Evolutionary conservation across 208 protist genomes (phyloP).

Genomic region (Leishmania tarentolae): DNA sequence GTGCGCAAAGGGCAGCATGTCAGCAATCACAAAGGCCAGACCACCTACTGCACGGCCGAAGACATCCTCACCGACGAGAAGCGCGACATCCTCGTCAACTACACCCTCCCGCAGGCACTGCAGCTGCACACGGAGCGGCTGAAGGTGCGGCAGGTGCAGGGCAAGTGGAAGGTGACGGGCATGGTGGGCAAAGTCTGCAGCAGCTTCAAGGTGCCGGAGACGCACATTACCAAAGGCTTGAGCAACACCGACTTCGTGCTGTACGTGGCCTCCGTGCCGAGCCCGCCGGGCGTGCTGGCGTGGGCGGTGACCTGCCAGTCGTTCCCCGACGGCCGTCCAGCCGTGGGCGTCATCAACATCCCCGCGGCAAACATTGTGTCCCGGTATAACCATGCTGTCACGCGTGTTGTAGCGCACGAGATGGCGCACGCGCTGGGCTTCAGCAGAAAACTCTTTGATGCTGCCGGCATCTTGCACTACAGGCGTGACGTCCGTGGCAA

Average conservation of each 20-base stretch:
- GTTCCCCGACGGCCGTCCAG: constrained; percentile 13
- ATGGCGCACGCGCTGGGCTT: constrained; percentile 89
- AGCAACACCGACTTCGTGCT: constrained; percentile 52
- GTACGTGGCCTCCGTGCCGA: constrained; percentile 49
- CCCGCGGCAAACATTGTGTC: constrained; percentile 26
- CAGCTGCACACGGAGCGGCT: constrained; percentile 50
- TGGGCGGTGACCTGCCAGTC: constrained; percentile 49
- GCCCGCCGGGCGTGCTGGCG: neutral
- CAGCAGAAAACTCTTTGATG: constrained; percentile 15
- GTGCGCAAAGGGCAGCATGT: too few relatives aligned
- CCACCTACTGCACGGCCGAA: too few relatives aligned
- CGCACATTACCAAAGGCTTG: constrained; percentile 44
- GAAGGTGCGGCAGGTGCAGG: constrained; percentile 34
- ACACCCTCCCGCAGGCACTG: constrained; percentile 49
- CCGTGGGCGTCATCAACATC: constrained; percentile 53
- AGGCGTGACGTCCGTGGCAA: constrained; percentile 40
- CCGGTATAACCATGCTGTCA: neutral
- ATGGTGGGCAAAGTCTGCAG: neutral
- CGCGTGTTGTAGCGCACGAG: constrained; percentile 58
- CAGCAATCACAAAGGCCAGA: too few relatives aligned
- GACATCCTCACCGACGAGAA: constrained; percentile 50
- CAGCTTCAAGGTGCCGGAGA: constrained; percentile 9
- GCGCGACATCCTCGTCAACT: constrained; percentile 25
- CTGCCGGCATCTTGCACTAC: neutral
- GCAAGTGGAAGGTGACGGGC: constrained; percentile 24